Base-by-base conservation (phyloP, 2,329 filamentous ascomycete genomes). In the Falciphora oryzae region DNA sequence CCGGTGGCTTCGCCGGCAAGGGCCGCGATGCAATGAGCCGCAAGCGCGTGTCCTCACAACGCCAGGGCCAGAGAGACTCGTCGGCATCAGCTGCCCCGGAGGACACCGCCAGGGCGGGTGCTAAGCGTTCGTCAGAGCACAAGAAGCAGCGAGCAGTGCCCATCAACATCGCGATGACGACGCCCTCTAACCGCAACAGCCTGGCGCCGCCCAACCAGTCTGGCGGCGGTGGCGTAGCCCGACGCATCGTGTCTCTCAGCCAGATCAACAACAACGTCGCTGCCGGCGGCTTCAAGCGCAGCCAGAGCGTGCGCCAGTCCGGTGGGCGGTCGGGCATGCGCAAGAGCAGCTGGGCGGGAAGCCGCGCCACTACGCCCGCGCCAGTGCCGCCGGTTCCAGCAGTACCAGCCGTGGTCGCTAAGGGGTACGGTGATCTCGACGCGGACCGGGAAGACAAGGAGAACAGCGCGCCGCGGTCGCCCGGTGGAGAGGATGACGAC, bases 231-330 rank as follows among this genome's bases (percentile, higher is more conserved):
- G 79, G 85, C 71, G 81, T 88, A 73, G 83, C 87, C 73, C 85
- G 94, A 57, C 88, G 95, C 61, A 97, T 98, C 71, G 85, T 96
- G 66, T 97, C 92, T 62, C 85, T 98, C 50, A 96, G 90, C 74
- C 92, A 97, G 76, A 96, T 98, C 70, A 91, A 87, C 64, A 88
- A 89, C 73, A 94, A 95, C 72, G 81, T 85, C 44, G 80, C 87
- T 7, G 78, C 77, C 10, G 83, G 85, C 27, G 86, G 85, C 60
- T 81, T 96, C 68, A 89, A 89, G 78, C 84, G 91, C 66, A 93
- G 89, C 74, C 89, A 93, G 73, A 93, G 90, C 65, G 89, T 92
- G 69, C 88, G 90, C 70, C 86, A 85, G 28, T 82, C 86, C 32
- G 79, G 77, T 5, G 77, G 75, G 14, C 72, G 74, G 1, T 80